Base-by-base conservation (phyloP, 2,329 filamentous ascomycete genomes). In the Periconia macrospinosa region DNA sequence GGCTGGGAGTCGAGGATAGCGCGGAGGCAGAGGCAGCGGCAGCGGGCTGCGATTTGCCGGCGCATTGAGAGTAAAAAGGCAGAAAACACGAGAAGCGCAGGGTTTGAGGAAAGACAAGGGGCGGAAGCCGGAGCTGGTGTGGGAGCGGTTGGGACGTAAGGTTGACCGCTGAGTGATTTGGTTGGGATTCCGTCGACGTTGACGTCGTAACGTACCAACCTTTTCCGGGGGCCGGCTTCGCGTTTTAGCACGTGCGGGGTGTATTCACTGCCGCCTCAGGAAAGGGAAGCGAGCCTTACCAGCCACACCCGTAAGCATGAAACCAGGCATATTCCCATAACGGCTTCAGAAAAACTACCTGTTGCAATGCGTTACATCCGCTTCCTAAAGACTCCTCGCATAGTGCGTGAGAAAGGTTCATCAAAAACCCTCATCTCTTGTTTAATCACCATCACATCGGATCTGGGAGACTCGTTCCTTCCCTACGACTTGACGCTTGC, bases 381-480 rank as follows among this genome's bases (percentile, higher is more conserved):
- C 56, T 88, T 89, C 62, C 78, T 90, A 61, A 89, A 89, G 63
- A 76, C 83, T 1, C 86, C 87, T 10, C 77, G 78, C 50, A 72
- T 80, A 41, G 64, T 69, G 41, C 54, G 66, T 23, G 74, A 75
- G 30, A 66, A 79, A 52, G 50, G 56, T 13, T 44, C 60, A 1
- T 49, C 54, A 10, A 64, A 54, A 43, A 23, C 30, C 9, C 49
- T 63, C 3, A 53, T 71, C 17, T 50, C 46, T 23, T 68, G 64
- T 43, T 76, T 85, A 30, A 76, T 89, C 54, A 87, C 86, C 40
- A 80, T 90, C 65, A 87, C 86, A 11, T 89, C 86, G 20, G 87
- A 90, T 65, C 76, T 90, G 8, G 87, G 87, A 17, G 86, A 89
- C 62, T 79, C 79, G 0, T 87, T 88, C 65, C 78, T 84, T 42